Evolutionary conservation across 106 monocot genomes (phyloP).

Genomic region (Platanthera guangdongensis): DNA sequence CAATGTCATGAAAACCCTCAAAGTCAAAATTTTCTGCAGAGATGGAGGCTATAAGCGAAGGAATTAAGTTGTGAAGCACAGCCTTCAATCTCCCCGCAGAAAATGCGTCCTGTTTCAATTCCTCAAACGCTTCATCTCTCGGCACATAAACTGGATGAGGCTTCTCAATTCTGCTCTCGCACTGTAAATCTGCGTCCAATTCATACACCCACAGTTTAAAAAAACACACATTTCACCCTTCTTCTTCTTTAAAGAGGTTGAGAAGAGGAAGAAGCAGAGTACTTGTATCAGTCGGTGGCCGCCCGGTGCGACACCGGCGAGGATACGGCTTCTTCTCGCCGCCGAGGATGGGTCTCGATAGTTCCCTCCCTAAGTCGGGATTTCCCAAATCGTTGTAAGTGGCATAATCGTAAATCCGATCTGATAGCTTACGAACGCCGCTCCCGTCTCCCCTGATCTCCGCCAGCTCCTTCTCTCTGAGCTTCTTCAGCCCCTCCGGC

Average conservation of each 20-base stretch:
- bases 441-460: constrained; percentile 54
- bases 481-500: constrained; percentile 49
- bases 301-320: constrained; percentile 68
- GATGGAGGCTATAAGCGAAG: constrained; percentile 60
- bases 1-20: constrained; percentile 68
- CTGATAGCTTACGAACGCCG: constrained; percentile 43
- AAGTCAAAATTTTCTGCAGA: constrained; percentile 56
- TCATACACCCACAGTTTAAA: neutral
- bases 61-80: constrained; percentile 61
- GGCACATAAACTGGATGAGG: constrained; percentile 76
- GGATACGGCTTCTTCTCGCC: constrained; percentile 75
- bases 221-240: neutral
- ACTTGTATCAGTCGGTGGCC: constrained; percentile 52
- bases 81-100: constrained; percentile 44
- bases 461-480: constrained; percentile 62
- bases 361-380: constrained; percentile 49
- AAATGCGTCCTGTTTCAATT: constrained; percentile 63
- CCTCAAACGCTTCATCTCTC: constrained; percentile 69
- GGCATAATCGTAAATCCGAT: constrained; percentile 72
- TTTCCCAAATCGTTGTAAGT: constrained; percentile 80
- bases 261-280: constrained; percentile 3
- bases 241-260: no score
- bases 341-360: constrained; percentile 47
- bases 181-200: constrained; percentile 24
- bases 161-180: constrained; percentile 63